Conservation (phyloP, 2,329 filamentous ascomycete genomes). For the Talaromyces sp. region DNA sequence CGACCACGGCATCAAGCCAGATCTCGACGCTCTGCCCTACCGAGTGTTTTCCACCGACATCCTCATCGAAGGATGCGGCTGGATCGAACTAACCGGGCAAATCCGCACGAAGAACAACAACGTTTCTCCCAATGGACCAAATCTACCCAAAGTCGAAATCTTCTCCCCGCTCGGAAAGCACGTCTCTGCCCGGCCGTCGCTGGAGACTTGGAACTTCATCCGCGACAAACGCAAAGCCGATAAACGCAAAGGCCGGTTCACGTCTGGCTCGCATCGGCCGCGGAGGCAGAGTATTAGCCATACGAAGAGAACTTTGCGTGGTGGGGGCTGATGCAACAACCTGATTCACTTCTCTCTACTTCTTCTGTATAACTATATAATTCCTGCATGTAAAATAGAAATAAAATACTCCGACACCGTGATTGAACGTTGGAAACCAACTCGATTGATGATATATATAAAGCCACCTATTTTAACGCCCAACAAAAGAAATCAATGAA, state of each 20-base stretch:
- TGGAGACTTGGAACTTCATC: slow-evolving; percentile 30
- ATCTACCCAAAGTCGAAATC: slow-evolving; percentile 71
- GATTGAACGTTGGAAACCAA: background rate
- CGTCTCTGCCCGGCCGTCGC: slow-evolving; percentile 46
- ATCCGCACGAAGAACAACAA: slow-evolving; percentile 49
- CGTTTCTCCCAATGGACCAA: background rate
- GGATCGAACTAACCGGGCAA: slow-evolving; percentile 84
- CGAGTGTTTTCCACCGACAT: slow-evolving; percentile 75
- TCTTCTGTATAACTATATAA: background rate
- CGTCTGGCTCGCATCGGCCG: slow-evolving; percentile 11
- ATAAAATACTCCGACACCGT: background rate
- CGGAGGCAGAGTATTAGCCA: slow-evolving; percentile 20
- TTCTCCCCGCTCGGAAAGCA: slow-evolving; percentile 82
- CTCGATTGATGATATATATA: background rate
- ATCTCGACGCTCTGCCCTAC: slow-evolving; percentile 59
- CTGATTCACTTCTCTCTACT: background rate
- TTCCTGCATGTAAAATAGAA: background rate
- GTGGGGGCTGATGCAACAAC: background rate
- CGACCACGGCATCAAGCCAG: slow-evolving; percentile 53
- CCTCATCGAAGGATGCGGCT: slow-evolving; percentile 85
- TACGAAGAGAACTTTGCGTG: slow-evolving; percentile 17
- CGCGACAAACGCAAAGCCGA: slow-evolving; percentile 26
- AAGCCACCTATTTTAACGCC: slow-evolving; percentile 1
- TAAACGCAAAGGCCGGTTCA: slow-evolving; percentile 18
- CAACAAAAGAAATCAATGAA: background rate